Evolutionary conservation across 2,329 filamentous ascomycete genomes (phyloP), one percentile per base, ranked within the genome.

Genomic region (Colletotrichum chrysophilum): DNA sequence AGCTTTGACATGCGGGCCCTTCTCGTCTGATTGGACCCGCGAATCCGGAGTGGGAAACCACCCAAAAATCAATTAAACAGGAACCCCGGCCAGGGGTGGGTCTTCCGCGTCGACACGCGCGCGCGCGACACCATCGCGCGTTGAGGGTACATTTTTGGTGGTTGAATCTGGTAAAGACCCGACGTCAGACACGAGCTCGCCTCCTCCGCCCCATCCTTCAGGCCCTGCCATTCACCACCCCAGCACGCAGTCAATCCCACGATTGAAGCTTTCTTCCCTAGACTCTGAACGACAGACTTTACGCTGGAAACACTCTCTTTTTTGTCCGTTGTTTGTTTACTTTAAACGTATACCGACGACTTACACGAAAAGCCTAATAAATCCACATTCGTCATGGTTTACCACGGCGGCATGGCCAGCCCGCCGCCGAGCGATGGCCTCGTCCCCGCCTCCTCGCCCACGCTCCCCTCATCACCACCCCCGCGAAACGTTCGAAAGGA

Each of bases 401-500:
- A 74, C 26, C 56, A 65, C 38, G 75, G 70, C 62, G 74, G 74
- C 74, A 76, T 77, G 74, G 76, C 76, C 48, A 78, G 77, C 26
- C 77, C 77, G 66, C 77, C 77, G 36, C 77, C 77, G 38, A 78
- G 77, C 56, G 77, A 78, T 69, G 77, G 75, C 43, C 61, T 75
- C 36, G n/a, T 77, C 61, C 75, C 76, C 10, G 70, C 68, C 71
- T 78, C 66, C 75, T 80, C 74, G 78, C 68, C 71, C 60, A 71
- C 70, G 75, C 62, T 76, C 72, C 79, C 38, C 73, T 81, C 64
- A 77, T 13, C 83, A 80, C 2, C 81, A 79, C 14, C 73, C 76
- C 60, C 70, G 72, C 43, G 77, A 2, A 69, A 79, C 6, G 66
- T 62, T 21, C 81, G 80, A 76, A 90, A 89, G 78, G 88, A 89